Conservation (phyloP, 2,329 filamentous ascomycete species). For the Cladosporium halotolerans region DNA sequence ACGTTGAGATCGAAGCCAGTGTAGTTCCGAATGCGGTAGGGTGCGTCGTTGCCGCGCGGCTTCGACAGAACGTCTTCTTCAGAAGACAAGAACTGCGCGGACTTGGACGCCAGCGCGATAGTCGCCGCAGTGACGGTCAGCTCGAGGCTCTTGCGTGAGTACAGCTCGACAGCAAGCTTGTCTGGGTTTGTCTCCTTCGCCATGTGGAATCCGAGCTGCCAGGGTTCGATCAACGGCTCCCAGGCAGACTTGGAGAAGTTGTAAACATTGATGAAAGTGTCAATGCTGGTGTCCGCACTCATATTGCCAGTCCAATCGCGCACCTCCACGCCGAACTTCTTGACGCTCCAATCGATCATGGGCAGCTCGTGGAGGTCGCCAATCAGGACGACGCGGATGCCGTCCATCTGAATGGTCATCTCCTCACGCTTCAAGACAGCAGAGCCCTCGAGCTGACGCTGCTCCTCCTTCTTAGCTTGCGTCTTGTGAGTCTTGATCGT, state of each 20-base stretch:
- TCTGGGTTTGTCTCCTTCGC: constrained; percentile 70
- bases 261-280: constrained; percentile 93
- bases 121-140: constrained; percentile 88
- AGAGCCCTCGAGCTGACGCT: constrained; percentile 43
- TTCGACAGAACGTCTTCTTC: constrained; percentile 92
- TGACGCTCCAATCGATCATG: constrained; percentile 87
- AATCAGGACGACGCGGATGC: constrained; percentile 86
- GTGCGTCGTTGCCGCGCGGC: constrained; percentile 81
- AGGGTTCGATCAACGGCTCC: constrained; percentile 94
- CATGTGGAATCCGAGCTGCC: constrained; percentile 88
- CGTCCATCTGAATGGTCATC: constrained; percentile 77
- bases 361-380: constrained; percentile 94
- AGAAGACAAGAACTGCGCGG: constrained; percentile 78
- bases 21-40: constrained; percentile 90
- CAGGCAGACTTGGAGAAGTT: constrained; percentile 99
- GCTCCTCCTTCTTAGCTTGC: constrained; percentile 41
- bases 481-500: constrained; percentile 45
- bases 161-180: constrained; percentile 73
- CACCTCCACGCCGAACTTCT: constrained; percentile 77
- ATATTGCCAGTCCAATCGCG: constrained; percentile 87
- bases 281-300: constrained; percentile 81
- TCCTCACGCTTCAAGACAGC: constrained; percentile 65
- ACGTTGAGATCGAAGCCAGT: constrained; percentile 87
- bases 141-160: constrained; percentile 85
- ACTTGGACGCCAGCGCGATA: constrained; percentile 88